Base-by-base conservation (phyloP, 257 asterid species). In the Asclepias syriaca region DNA sequence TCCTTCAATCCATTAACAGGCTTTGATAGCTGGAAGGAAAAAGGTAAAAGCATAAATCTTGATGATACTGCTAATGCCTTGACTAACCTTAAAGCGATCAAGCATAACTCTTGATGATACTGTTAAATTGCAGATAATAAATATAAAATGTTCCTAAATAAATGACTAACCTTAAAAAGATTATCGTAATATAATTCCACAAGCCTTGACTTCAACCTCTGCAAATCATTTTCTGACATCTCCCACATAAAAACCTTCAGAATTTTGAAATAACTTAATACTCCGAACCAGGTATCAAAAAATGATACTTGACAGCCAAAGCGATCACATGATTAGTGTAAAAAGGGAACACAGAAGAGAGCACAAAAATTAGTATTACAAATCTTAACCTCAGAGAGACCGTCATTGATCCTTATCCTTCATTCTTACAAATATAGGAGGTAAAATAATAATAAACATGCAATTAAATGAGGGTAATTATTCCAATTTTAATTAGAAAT, bases 1-100 rank as follows among this genome's bases (percentile, higher is more conserved):
- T 92, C 98, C 68, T 82, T 95, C 74, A 95, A 75, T 45, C 99
- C 98, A 72, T 88, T 95, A 34, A 85, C 75, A 16, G 99, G 97
- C 82, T 90, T 81, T 63, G 99, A 88, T 70, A 87, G 87, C 98
- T 90, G 74, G 48, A 29, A 29, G 48, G 69, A 55, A 32, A 74
- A 46, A 40, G 74, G 9, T 69, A 56, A 46, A 65, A 24, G 71
- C 32, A 11, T 19, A 75, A 75, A 76, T 72, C 24, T 56, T 45
- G 13, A 21, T 46, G 21, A 50, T 34, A 10, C 34, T 27, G 27
- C 19, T 32, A 69, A 29, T 24, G 0, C 27, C 0, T 24, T 24
- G n/a, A n/a, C n/a, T n/a, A n/a, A n/a, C n/a, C n/a, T n/a, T n/a
- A n/a, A n/a, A n/a, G n/a, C n/a, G n/a, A n/a, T n/a, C n/a, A n/a